A percentile compares a stretch with the other conserved stretches of the same genome.
Evolutionary conservation across 805 yeast genomes (phyloP).

Genomic region (Saturnispora halmiae): DNA sequence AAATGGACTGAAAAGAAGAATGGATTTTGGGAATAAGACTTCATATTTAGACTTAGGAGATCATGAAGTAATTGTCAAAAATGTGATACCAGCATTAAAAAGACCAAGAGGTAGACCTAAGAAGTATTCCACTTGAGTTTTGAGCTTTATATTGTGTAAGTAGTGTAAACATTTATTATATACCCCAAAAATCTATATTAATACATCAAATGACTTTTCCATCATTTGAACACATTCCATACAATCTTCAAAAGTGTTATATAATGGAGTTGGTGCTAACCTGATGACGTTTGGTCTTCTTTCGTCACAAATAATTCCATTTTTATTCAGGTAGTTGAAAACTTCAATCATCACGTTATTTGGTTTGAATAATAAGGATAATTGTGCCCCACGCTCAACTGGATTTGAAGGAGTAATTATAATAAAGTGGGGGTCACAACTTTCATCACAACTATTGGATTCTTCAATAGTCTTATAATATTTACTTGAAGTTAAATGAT

Average conservation of each 20-base stretch:
- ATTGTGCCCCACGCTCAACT: constrained; percentile 67
- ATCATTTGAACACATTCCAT: constrained; percentile 28
- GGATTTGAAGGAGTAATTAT: constrained; percentile 66
- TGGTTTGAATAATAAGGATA: constrained; percentile 63
- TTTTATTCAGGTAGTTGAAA: constrained; percentile 36
- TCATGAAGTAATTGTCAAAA: constrained; percentile 4
- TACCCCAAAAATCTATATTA: background rate
- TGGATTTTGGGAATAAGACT: background rate
- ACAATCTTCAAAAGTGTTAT: constrained; percentile 68
- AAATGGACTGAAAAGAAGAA: constrained; percentile 4
- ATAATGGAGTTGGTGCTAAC: constrained; percentile 78
- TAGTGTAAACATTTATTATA: too few relatives aligned
- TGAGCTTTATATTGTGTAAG: too few relatives aligned
- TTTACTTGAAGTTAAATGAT: constrained; percentile 36
- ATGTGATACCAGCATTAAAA: constrained; percentile 10
- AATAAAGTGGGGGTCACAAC: constrained; percentile 37
- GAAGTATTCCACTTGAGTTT: constrained; percentile 2
- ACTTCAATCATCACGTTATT: constrained; percentile 54
- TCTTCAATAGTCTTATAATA: constrained; percentile 33
- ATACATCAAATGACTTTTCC: constrained; percentile 1
- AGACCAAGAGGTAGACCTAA: constrained; percentile 16
- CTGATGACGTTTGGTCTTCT: constrained; percentile 86
- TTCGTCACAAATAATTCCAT: constrained; percentile 78
- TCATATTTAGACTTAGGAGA: background rate
- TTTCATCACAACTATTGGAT: constrained; percentile 13